Percentiles rank a stretch among this genome's conserved stretches.
Evolutionary conservation across 805 yeast genomes (phyloP).

Genomic region (Yarrowia phangngaensis): DNA sequence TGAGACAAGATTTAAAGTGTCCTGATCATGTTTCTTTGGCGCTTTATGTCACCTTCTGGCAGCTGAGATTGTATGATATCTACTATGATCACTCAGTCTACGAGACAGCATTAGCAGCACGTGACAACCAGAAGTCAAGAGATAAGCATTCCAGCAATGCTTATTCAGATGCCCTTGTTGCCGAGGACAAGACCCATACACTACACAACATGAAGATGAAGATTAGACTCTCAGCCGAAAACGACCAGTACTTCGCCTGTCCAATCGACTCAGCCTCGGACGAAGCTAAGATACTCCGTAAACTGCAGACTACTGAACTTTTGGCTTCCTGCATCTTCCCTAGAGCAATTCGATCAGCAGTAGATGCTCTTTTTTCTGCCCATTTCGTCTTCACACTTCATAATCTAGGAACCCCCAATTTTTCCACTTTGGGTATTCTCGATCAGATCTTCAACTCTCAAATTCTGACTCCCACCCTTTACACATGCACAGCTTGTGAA

Average conservation of each 20-base stretch:
- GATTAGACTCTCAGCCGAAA: slow-evolving; percentile 37
- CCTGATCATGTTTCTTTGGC: slow-evolving; percentile 36
- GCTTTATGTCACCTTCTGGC: slow-evolving; percentile 69
- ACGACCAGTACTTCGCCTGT: slow-evolving; percentile 36
- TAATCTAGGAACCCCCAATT: slow-evolving; percentile 41
- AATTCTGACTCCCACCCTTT: slow-evolving; percentile 55
- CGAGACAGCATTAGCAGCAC: slow-evolving; percentile 37
- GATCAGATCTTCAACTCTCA: slow-evolving; percentile 49
- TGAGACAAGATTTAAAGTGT: slow-evolving; percentile 35
- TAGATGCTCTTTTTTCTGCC: slow-evolving; percentile 72
- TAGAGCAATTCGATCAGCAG: slow-evolving; percentile 69
- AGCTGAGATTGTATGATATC: slow-evolving; percentile 65
- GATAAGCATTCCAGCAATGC: not conserved
- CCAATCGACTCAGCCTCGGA: not conserved
- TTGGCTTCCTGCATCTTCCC: slow-evolving; percentile 70
- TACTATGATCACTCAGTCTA: slow-evolving; percentile 52
- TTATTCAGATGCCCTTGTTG: not conserved
- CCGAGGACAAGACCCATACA: slow-evolving; percentile 48
- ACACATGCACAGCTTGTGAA: slow-evolving; percentile 68
- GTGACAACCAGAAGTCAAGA: slow-evolving; percentile 11
- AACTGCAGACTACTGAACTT: slow-evolving; percentile 38
- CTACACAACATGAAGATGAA: slow-evolving; percentile 40
- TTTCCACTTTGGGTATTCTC: slow-evolving; percentile 43
- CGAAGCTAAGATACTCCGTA: slow-evolving; percentile 19
- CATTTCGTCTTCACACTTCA: slow-evolving; percentile 56